These are phyloP conservation scores for Ustilaginoidea virens DNA, from an alignment of 2,329 filamentous ascomycete species.

Conservation along the genomic window DNA sequence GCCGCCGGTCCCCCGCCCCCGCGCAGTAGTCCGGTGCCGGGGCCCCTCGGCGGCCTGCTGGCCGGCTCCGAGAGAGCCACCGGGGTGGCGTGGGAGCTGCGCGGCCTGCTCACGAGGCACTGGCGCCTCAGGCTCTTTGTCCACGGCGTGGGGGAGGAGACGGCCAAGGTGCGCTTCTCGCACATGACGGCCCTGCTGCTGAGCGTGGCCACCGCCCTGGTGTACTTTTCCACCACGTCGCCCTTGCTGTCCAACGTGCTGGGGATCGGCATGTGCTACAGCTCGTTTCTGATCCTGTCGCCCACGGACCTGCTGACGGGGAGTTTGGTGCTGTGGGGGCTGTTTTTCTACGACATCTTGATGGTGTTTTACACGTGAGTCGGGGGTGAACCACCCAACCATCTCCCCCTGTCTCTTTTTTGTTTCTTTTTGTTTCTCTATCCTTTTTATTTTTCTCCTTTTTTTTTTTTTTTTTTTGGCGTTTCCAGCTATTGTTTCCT, in stretches of 20 bases:
- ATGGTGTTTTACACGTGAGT: constrained; percentile 73
- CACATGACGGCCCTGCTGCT: constrained; percentile 39
- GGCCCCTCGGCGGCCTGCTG: constrained; percentile 16
- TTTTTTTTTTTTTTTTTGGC: too few species aligned
- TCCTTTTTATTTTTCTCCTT: not conserved
- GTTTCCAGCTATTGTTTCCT: too few species aligned
- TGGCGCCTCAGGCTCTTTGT: constrained; percentile 36
- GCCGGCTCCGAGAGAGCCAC: constrained; percentile 11
- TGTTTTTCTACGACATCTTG: constrained; percentile 93
- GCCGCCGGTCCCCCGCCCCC: too few species aligned
- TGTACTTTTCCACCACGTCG: constrained; percentile 51
- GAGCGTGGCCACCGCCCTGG: constrained; percentile 36
- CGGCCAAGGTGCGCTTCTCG: constrained; percentile 37
- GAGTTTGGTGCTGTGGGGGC: constrained; percentile 55
- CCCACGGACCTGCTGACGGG: constrained; percentile 79
- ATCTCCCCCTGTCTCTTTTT: too few species aligned
- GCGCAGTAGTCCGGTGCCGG: constrained; percentile 15
- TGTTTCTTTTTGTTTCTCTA: not conserved
- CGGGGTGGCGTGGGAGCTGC: constrained; percentile 29
- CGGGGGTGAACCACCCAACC: not conserved
- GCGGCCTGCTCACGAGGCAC: constrained; percentile 31
- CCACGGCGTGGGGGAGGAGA: constrained; percentile 31
- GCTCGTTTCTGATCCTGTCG: constrained; percentile 67
- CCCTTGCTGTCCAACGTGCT: constrained; percentile 63
- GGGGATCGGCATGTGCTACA: constrained; percentile 77